Conservation (phyloP, 306 rosid species). For the Clitoria ternatea region DNA sequence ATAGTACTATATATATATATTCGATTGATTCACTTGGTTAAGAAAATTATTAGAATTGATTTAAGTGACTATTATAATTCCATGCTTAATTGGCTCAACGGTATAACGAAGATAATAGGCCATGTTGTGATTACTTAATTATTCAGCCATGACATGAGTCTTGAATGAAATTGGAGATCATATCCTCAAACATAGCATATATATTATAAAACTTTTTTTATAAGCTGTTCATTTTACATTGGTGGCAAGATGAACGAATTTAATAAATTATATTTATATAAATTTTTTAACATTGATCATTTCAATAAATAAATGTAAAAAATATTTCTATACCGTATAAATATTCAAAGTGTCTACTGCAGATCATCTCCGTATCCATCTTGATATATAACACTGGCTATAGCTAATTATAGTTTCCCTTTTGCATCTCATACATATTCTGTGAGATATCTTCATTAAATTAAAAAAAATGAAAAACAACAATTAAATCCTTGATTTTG, state of each 20-base stretch:
- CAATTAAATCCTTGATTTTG: not conserved
- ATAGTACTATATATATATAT: too few relatives aligned
- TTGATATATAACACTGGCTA: not conserved
- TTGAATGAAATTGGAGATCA: not conserved
- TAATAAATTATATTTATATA: too few relatives aligned
- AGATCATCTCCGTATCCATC: too few relatives aligned
- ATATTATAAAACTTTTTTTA: too few relatives aligned
- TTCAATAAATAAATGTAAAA: too few relatives aligned
- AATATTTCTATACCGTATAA: too few relatives aligned
- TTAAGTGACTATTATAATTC: not conserved
- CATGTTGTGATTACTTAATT: not conserved
- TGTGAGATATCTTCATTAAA: not conserved
- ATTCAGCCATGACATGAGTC: not conserved
- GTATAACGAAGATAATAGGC: not conserved
- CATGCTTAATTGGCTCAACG: not conserved
- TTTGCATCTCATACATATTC: not conserved
- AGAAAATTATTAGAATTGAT: too few relatives aligned
- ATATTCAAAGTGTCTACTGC: too few relatives aligned
- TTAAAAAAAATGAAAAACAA: not conserved
- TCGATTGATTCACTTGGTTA: not conserved
- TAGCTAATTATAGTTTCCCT: not conserved
- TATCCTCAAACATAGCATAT: too few relatives aligned
- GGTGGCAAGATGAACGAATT: too few relatives aligned
- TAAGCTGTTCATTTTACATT: too few relatives aligned
- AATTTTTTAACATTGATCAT: too few relatives aligned